Evolutionary conservation across 75 land plant species (phyloP), one percentile per base, ranked within the genome.

Genomic region (Sequoia sempervirens): DNA sequence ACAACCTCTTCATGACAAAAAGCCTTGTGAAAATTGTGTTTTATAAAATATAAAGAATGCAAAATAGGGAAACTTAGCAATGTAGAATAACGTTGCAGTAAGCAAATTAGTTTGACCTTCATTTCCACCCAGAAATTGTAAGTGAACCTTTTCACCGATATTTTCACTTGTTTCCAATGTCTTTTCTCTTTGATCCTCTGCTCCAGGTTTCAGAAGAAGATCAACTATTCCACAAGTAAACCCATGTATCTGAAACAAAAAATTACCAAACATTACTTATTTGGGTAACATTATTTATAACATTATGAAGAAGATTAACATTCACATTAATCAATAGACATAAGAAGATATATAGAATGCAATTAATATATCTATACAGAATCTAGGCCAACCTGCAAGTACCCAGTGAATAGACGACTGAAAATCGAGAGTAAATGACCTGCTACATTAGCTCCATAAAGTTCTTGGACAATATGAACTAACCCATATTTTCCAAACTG

Each of bases 161-260:
- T 83, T 85, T 73, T 93, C 91, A 82, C 92, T 75, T 47, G 82
- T 82, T 66, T 86, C 83, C 80, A 96, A 87, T 69, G 80, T 87
- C 14, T 82, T 87, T 81, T 85, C 81, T 82, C 97, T 91, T 52
- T 83, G 61, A n/a, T 36, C 41, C 75, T 96, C 98, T 75, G 87
- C 88, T 23, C 84, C 56, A 20, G 91, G 87, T 61, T 88, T 79
- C 45, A 97, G 56, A 47, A 97, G 89, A 58, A 97, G 95, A 80
- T 97, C 99, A 70, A 89, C 96, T 5, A 94, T 88, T 84, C 99
- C 99, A 89, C 99, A 97, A 40, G 99, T 97, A 84, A 97, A 97
- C 38, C 98, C 99, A 88, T 93, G 95, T 92, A 94, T 90, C 99
- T 97, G 89, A 75, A 82, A 14, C 30, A 83, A 56, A 56, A 84